phyloP scores from a whole-genome alignment of 208 protist genomes.

The Trypanosoma boissoni region DNA sequence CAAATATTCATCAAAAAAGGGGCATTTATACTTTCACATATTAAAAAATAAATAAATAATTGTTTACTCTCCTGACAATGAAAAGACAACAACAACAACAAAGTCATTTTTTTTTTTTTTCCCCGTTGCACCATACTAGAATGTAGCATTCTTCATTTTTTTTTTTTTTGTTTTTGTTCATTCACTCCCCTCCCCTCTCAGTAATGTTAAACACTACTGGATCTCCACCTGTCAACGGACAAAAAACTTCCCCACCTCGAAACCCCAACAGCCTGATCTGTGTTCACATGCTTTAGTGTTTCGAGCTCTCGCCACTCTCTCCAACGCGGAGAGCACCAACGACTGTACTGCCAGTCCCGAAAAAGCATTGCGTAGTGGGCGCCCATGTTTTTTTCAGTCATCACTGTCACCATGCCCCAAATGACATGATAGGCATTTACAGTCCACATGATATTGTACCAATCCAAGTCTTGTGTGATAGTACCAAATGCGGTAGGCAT shows the following conservation, averaged over 20 bases:
- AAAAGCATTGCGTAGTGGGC: slow-evolving; percentile 86
- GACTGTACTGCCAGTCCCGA: slow-evolving; percentile 55
- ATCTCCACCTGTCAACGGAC: slow-evolving; percentile 65
- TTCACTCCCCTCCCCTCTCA: not conserved
- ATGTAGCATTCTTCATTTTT: not conserved
- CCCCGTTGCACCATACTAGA: no score
- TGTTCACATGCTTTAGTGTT: slow-evolving; percentile 53
- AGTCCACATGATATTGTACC: slow-evolving; percentile 73
- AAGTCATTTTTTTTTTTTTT: no score
- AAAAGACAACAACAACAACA: no score
- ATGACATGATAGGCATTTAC: slow-evolving; percentile 68
- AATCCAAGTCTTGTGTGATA: slow-evolving; percentile 75
- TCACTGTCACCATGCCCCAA: slow-evolving; percentile 66
- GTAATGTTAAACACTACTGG: slow-evolving; percentile 36
- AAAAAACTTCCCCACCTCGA: slow-evolving; percentile 71
- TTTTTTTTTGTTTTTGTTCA: not conserved
- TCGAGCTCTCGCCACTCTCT: slow-evolving; percentile 82
- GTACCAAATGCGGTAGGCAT: slow-evolving; percentile 59
- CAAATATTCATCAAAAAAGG: no score
- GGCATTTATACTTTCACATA: no score
- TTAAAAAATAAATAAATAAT: no score
- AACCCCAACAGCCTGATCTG: slow-evolving; percentile 46
- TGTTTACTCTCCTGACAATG: no score
- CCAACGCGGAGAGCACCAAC: slow-evolving; percentile 82
- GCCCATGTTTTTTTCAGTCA: slow-evolving; percentile 63